A percentile compares a stretch with the other conserved stretches of the same genome.
These are phyloP conservation scores for Mycena metata DNA, from an alignment of 768 basidiomycete genomes.

Conservation along the genomic window DNA sequence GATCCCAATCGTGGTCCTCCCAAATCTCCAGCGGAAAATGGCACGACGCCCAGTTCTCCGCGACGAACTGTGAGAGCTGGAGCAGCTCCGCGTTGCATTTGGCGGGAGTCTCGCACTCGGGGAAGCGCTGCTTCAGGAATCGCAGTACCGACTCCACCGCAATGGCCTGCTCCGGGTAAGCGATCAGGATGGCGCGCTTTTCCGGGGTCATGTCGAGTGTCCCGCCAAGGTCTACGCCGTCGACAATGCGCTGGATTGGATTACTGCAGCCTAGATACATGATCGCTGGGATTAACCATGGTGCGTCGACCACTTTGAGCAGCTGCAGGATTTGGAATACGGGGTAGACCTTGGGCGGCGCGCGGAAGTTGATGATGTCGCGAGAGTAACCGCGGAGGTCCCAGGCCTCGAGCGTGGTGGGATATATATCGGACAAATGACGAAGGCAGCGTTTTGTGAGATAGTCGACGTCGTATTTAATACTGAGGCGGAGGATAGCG, in stretches of 20 bases:
- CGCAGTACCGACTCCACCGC: constrained; percentile 17
- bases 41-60: constrained; percentile 26
- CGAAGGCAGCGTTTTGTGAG: constrained; percentile 24
- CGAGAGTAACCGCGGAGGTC: constrained; percentile 26
- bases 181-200: constrained; percentile 28
- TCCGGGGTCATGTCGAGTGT: constrained; percentile 13
- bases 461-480: constrained; percentile 35
- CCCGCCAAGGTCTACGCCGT: constrained; percentile 20
- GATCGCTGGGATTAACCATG: constrained; percentile 28
- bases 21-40: constrained; percentile 37
- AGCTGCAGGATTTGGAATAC: constrained; percentile 27
- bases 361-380: constrained; percentile 28
- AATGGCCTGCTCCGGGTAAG: constrained; percentile 22
- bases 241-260: constrained; percentile 32
- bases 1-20: constrained; percentile 34
- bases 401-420: constrained; percentile 29
- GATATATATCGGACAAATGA: constrained; percentile 30
- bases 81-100: constrained; percentile 29
- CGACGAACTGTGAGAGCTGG: constrained; percentile 26
- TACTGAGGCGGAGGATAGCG: constrained; percentile 30
- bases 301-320: constrained; percentile 20
- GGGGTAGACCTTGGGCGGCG: constrained; percentile 26
- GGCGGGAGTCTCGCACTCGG: constrained; percentile 14
- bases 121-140: constrained; percentile 24
- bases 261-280: constrained; percentile 35